Evolutionary conservation across 2,329 filamentous ascomycete genomes (phyloP), one percentile per base, ranked within the genome.

Genomic region (Huntiella decipiens): DNA sequence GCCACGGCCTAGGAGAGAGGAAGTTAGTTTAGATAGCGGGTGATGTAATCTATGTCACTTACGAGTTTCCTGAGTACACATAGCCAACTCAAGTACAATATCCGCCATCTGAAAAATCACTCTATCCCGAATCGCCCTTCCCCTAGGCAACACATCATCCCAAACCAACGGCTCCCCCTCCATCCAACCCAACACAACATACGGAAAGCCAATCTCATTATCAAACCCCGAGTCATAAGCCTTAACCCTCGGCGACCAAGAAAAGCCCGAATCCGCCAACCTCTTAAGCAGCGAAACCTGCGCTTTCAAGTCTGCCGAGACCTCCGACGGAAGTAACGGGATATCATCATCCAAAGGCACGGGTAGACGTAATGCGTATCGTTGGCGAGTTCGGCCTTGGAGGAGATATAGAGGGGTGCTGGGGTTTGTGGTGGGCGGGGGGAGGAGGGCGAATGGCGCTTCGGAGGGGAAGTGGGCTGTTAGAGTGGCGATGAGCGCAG

Each of bases 51-150:
- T 15, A 3, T n/a, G 16, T n/a, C 10, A 47, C 40, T 39, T 45
- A 49, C 47, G 40, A 16, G 47, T 49, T 42, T 49, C 47, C 15
- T 49, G 47, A n/a, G 47, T 49, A 38, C 47, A 49, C 33, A 45
- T 45, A 28, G 47, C 43, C 17, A 49, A 35, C 34, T 49, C 47
- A 13, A 49, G 28, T 5, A 45, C 34, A n/a, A 49, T 45, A 17
- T 49, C 43, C 2, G 47, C 47, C 47, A 49, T 49, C 19, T 49
- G 47, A 38, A 43, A 49, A 7, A 49, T 19, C 4, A 45, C 43
- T 7, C 38, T 42, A 19, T 49, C 43, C 2, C 47, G 37, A n/a
- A 45, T 17, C 6, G 5, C 17, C 3, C 47, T 43, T 12, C 45
- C 43, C 4, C 22, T 7, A 13, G 47, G 43, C 10, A 34, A 32